Conservation (phyloP, 1,284 basidiomycete species). For the Cutaneotrichosporon mucoides region DNA sequence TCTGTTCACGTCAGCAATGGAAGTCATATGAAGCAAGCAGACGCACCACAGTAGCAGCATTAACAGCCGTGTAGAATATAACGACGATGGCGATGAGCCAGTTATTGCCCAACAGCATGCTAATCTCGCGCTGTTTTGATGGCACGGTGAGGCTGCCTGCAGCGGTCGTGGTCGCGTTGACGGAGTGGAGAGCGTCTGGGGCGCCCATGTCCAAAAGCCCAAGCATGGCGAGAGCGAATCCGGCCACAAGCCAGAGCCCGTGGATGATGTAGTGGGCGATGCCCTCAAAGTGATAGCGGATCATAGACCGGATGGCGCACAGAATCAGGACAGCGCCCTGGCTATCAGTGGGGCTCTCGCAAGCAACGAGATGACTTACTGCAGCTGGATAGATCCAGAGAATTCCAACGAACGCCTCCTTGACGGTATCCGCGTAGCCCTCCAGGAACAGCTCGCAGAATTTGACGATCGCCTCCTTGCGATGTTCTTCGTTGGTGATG, state of each 20-base stretch:
- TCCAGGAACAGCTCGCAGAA: too few species aligned
- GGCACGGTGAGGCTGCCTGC: neutral
- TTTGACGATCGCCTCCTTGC: too few species aligned
- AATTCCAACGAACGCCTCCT: neutral
- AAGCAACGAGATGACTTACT: too few species aligned
- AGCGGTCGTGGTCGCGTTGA: neutral
- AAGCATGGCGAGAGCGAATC: slow-evolving; percentile 17
- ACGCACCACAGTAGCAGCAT: neutral
- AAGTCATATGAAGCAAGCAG: neutral
- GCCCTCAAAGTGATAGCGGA: slow-evolving; percentile 20
- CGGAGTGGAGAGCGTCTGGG: neutral
- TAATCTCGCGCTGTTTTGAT: too few species aligned
- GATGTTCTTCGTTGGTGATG: too few species aligned
- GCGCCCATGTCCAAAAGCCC: slow-evolving; percentile 19
- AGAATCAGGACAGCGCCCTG: slow-evolving; percentile 26
- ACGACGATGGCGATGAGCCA: neutral
- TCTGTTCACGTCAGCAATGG: too few species aligned
- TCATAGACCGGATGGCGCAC: slow-evolving; percentile 20
- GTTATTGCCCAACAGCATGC: neutral
- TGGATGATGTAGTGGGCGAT: slow-evolving; percentile 18
- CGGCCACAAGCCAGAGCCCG: slow-evolving; percentile 14
- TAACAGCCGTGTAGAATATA: neutral
- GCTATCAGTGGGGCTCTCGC: neutral
- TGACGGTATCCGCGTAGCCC: too few species aligned
- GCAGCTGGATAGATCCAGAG: neutral